phyloP scores from a whole-genome alignment of 176 grass and related monocot species.

The Bothriochloa decipiens region DNA sequence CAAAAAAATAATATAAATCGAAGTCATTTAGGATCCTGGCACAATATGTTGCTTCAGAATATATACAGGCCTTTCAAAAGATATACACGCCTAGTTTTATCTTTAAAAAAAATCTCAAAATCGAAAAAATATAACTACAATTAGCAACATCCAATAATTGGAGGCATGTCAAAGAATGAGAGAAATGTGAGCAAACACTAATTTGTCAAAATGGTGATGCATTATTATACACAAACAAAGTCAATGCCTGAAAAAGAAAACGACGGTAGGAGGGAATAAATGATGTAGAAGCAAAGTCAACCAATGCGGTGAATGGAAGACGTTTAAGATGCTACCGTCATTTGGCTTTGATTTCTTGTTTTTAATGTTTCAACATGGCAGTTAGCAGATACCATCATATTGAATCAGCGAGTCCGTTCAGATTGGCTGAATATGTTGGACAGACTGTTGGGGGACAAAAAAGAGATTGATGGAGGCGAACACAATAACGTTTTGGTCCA shows the following conservation, averaged over 20 bases:
- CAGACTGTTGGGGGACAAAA: conserved; percentile 33
- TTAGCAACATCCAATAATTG: conserved; percentile 15
- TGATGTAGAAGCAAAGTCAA: conserved; percentile 60
- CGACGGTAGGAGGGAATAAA: background rate
- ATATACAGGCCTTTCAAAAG: background rate
- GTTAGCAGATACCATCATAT: conserved; percentile 42
- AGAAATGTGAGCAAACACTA: background rate
- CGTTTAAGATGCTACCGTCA: conserved; percentile 40
- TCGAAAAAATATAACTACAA: background rate
- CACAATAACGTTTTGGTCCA: background rate
- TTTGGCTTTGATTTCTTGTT: background rate
- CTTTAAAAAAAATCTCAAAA: background rate
- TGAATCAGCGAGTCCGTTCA: conserved; percentile 33
- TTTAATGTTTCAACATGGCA: conserved; percentile 15
- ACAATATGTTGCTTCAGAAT: conserved; percentile 4
- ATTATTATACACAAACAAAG: conserved; percentile 9
- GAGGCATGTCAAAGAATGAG: conserved; percentile 1
- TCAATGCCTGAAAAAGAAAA: conserved; percentile 43
- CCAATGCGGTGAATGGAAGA: conserved; percentile 76
- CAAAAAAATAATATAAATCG: background rate
- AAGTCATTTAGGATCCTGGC: conserved; percentile 11
- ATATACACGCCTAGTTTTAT: background rate
- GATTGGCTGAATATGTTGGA: conserved; percentile 39
- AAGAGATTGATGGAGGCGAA: conserved; percentile 28
- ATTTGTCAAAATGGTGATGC: conserved; percentile 15